phyloP scores from a whole-genome alignment of 805 yeast species.

The Ogataea trehaloabstinens region DNA sequence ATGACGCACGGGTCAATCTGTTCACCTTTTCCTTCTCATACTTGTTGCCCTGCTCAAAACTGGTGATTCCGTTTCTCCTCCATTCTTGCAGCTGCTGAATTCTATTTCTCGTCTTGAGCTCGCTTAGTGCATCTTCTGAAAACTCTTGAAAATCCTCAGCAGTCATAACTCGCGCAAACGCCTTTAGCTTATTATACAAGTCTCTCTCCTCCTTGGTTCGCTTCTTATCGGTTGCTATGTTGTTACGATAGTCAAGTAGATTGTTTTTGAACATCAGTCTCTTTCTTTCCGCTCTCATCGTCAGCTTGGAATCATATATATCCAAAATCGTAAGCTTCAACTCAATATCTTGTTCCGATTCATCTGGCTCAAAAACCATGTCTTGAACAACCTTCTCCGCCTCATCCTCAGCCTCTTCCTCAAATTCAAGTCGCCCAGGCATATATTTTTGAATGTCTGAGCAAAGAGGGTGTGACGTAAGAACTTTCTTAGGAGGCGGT shows the following conservation, averaged over 20 bases:
- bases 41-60: conserved; percentile 75
- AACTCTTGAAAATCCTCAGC: conserved; percentile 78
- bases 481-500: conserved; percentile 85
- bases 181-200: conserved; percentile 67
- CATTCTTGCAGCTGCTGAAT: conserved; percentile 91
- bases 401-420: conserved; percentile 93
- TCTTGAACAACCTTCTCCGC: conserved; percentile 94
- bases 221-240: conserved; percentile 78
- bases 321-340: conserved; percentile 83
- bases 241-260: conserved; percentile 79
- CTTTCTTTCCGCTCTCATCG: conserved; percentile 91
- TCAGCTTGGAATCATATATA: conserved; percentile 84
- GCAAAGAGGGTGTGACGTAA: conserved; percentile 92
- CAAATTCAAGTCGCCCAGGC: conserved; percentile 98
- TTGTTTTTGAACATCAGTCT: conserved; percentile 73
- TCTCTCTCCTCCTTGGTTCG: conserved; percentile 90
- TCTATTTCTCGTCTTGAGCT: conserved; percentile 72
- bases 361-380: conserved; percentile 94
- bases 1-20: conserved; percentile 40
- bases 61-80: conserved; percentile 85
- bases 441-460: conserved; percentile 96
- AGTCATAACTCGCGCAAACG: conserved; percentile 77
- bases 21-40: conserved; percentile 85
- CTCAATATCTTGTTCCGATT: conserved; percentile 82
- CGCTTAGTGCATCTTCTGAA: conserved; percentile 69